Conservation (phyloP, 768 basidiomycete genomes). For the Crepidotus variabilis region DNA sequence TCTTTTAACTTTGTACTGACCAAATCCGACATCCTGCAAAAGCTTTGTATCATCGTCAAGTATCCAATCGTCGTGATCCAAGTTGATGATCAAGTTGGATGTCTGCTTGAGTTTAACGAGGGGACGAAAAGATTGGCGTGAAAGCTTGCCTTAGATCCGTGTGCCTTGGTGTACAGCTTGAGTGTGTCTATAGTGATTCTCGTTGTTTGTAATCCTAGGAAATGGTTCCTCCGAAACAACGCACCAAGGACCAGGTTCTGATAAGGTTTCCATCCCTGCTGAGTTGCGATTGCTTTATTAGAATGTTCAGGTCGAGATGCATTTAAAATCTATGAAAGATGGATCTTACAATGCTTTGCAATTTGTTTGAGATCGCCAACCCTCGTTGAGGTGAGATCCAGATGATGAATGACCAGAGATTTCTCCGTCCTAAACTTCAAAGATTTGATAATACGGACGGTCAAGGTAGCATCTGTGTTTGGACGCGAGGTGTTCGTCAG, state of each 20-base stretch:
- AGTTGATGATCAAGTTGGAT: conserved; percentile 95
- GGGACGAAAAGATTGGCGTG: not conserved
- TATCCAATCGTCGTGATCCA: conserved; percentile 95
- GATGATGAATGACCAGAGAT: conserved; percentile 75
- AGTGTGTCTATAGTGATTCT: conserved; percentile 65
- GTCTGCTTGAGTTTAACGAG: conserved; percentile 48
- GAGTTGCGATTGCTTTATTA: conserved; percentile 60
- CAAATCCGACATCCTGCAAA: conserved; percentile 71
- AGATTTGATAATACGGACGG: conserved; percentile 91
- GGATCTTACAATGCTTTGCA: conserved; percentile 53
- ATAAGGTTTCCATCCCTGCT: conserved; percentile 88
- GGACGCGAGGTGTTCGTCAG: conserved; percentile 67
- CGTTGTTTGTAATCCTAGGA: conserved; percentile 2
- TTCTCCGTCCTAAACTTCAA: conserved; percentile 91
- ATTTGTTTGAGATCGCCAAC: conserved; percentile 75
- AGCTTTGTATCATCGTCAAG: conserved; percentile 60
- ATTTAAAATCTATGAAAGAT: conserved; percentile 7
- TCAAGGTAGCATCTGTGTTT: conserved; percentile 76
- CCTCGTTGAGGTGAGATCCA: conserved; percentile 79
- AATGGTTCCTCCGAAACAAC: not conserved
- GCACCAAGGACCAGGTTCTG: conserved; percentile 67
- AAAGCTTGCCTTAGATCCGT: conserved; percentile 78
- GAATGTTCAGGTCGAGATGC: conserved; percentile 4
- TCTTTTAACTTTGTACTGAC: conserved; percentile 42
- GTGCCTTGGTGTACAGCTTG: conserved; percentile 92